Evolutionary conservation across 2,329 filamentous ascomycete genomes (phyloP).

Genomic region (Simplicillium aogashimaense): DNA sequence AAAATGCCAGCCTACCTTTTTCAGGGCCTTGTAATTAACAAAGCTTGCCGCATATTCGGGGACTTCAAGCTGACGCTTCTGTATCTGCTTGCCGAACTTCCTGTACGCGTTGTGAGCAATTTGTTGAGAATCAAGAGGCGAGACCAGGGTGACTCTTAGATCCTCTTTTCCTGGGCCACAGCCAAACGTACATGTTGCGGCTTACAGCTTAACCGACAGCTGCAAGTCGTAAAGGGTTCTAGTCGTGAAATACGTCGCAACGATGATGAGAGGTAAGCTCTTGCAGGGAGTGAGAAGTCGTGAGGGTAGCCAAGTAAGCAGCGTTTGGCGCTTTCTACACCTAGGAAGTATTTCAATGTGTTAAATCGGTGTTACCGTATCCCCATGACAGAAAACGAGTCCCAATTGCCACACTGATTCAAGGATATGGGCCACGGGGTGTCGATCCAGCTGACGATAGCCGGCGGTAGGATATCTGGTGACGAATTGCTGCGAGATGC

Average conservation of each 20-base stretch:
- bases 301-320: too few relatives aligned
- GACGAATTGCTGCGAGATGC: too few relatives aligned
- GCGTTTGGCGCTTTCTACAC: too few relatives aligned
- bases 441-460: too few relatives aligned
- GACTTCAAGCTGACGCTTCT: conserved; percentile 97
- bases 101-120: conserved; percentile 32
- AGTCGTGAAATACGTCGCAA: too few relatives aligned
- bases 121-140: background rate
- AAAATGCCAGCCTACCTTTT: conserved; percentile 60
- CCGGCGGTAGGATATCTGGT: too few relatives aligned
- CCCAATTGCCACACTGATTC: too few relatives aligned
- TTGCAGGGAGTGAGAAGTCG: background rate
- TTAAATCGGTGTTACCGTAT: too few relatives aligned
- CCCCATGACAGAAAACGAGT: too few relatives aligned
- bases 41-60: conserved; percentile 99
- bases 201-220: conserved; percentile 7
- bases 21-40: conserved; percentile 97
- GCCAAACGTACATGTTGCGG: conserved; percentile 24
- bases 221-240: conserved; percentile 1
- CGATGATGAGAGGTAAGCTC: background rate
- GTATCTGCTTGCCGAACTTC: conserved; percentile 99
- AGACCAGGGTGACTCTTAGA: too few relatives aligned
- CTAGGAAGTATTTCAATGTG: too few relatives aligned
- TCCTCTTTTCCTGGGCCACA: background rate
- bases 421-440: too few relatives aligned